Evolutionary conservation across 2,329 filamentous ascomycete species (phyloP).

Genomic region (Cladobotryum protrusum): DNA sequence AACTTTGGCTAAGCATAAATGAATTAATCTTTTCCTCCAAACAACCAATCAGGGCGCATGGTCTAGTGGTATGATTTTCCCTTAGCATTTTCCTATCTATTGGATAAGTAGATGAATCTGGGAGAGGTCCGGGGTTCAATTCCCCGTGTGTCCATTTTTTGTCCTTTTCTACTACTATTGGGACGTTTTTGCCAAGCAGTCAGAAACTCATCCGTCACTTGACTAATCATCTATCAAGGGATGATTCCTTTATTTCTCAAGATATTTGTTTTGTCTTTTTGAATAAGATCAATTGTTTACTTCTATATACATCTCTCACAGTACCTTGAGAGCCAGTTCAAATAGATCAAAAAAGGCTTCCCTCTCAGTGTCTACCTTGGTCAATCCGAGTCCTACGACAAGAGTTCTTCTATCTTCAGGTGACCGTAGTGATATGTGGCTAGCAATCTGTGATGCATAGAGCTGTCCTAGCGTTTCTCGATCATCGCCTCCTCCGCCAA

Average conservation of each 20-base stretch:
- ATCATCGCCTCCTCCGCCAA: slow-evolving; percentile 74
- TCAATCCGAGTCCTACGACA: slow-evolving; percentile 56
- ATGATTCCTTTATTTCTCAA: background rate
- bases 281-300: background rate
- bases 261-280: background rate
- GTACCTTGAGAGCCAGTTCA: slow-evolving; percentile 54
- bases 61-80: slow-evolving; percentile 1
- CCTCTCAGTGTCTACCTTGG: slow-evolving; percentile 42
- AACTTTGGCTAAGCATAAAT: too few relatives aligned
- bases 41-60: background rate
- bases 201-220: too few relatives aligned
- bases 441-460: slow-evolving; percentile 83
- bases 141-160: background rate
- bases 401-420: slow-evolving; percentile 57
- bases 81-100: background rate
- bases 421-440: slow-evolving; percentile 64
- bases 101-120: background rate
- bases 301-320: slow-evolving; percentile 26
- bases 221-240: background rate
- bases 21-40: too few relatives aligned
- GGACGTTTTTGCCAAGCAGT: background rate
- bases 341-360: slow-evolving; percentile 60
- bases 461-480: slow-evolving; percentile 82
- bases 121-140: slow-evolving; percentile 1
- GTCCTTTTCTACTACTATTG: background rate